Evolutionary conservation across 345 rosid genomes (phyloP), one percentile per base, ranked within the genome.

Genomic region (Luvunga scandens): DNA sequence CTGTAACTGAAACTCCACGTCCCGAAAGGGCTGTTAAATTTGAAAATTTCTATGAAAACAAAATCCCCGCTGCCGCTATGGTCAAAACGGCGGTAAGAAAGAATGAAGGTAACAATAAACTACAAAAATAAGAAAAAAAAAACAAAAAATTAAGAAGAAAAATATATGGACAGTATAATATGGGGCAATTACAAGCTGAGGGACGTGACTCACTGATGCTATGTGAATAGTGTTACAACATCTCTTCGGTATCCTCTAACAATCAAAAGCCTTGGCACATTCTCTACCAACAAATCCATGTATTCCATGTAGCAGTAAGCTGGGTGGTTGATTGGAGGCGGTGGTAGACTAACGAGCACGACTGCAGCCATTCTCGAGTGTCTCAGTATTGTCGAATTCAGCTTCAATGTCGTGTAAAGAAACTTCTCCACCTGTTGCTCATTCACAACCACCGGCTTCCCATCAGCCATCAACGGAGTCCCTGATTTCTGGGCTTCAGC

Each of bases 241-340:
- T 97, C 99, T 86, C 91, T 91, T 70, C 97, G 95, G 81, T 97
- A 94, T 34, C 99, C 99, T 91, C 99, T 91, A 9, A 97, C 99
- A 39, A 97, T 94, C 86, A 97, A 85, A 79, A 97, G 90, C 83
- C 99, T 91, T 0, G 94, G 97, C 30, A 97, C 92, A 80, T 97
- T 97, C 87, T 94, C 98, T 62, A 94, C 98, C 86, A 97, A 87
- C 78, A 94, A 83, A 85, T 97, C 99, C 99, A 97, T 91, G 85
- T 94, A 97, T 73, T 97, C 99, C 99, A 97, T 97, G 84, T 97
- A 97, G 83, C 93, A 94, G 87, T 93, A 97, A 1, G 94, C 91
- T 0, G 98, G 98, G 70, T 97, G 98, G 88, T 83, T 85, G 75
- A 83, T 9, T 0, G 99, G 93, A 1, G 96, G 96, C 0, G 93